Conservation (phyloP, 352 stramenopile genomes). For the Thraustochytrium sp. region DNA sequence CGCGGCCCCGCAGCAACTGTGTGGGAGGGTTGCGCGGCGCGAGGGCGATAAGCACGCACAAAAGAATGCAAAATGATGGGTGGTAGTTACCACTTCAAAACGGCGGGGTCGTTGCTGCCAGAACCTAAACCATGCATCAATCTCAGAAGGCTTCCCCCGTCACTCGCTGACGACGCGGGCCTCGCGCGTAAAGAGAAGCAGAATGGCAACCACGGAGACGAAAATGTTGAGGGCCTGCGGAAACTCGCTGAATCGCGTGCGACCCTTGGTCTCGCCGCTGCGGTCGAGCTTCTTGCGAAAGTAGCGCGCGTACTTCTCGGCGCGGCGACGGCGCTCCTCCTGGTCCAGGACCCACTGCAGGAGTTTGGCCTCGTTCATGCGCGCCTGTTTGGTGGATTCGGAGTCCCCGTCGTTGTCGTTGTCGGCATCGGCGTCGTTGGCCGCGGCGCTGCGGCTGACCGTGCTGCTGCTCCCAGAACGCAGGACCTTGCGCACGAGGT, state of each 20-base stretch:
- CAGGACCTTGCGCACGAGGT: background rate
- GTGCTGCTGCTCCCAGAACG: background rate
- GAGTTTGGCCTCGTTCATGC: background rate
- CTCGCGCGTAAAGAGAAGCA: background rate
- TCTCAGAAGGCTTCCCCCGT: background rate
- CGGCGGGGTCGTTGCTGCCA: background rate
- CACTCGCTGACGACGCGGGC: background rate
- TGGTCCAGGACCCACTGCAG: constrained; percentile 36
- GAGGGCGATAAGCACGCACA: no score
- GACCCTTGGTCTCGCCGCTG: background rate
- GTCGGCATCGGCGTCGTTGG: no score
- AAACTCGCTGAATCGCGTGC: background rate
- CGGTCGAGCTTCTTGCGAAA: background rate
- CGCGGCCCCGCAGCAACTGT: no score
- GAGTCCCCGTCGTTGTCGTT: no score
- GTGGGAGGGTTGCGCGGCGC: no score
- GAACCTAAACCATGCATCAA: no score
- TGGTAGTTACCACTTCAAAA: background rate
- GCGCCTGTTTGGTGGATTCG: no score
- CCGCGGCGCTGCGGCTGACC: no score
- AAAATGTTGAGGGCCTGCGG: constrained; percentile 1
- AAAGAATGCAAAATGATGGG: background rate
- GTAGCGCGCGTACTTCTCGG: constrained; percentile 18
- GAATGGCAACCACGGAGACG: background rate
- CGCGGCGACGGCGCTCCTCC: background rate